Conservation (phyloP, 345 rosid species). For the Populus alba region DNA sequence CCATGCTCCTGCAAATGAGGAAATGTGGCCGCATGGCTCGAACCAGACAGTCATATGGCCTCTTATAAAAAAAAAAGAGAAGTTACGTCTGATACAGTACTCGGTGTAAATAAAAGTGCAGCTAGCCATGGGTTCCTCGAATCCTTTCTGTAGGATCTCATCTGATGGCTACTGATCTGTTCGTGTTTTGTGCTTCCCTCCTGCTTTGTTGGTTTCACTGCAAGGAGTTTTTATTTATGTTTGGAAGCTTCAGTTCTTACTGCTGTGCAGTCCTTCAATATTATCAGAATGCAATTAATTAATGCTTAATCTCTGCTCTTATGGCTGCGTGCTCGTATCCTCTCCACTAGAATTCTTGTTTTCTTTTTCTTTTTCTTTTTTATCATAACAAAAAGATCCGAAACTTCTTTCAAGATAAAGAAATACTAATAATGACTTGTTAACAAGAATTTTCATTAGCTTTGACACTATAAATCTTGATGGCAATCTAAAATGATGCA, state of each 20-base stretch:
- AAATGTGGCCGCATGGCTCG: neutral
- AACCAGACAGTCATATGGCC: neutral
- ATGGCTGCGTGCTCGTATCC: neutral
- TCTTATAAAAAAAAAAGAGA: neutral
- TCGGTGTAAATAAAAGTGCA: neutral
- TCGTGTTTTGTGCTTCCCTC: neutral
- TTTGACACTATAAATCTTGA: no score
- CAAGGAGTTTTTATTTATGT: neutral
- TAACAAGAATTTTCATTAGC: no score
- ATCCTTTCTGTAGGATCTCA: neutral
- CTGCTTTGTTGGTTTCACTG: neutral
- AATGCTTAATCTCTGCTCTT: neutral
- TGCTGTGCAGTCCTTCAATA: neutral
- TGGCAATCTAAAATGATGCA: no score
- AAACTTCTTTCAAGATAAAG: no score
- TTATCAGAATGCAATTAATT: no score
- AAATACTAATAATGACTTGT: no score
- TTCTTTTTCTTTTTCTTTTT: no score
- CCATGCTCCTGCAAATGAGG: constrained; percentile 43
- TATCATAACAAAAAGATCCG: no score
- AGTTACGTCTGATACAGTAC: neutral
- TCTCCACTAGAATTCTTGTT: neutral
- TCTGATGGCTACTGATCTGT: neutral
- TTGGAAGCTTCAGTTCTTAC: neutral
- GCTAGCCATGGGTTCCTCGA: neutral